Evolutionary conservation across 768 basidiomycete species (phyloP).

Genomic region (Psilocybe tampanensis): DNA sequence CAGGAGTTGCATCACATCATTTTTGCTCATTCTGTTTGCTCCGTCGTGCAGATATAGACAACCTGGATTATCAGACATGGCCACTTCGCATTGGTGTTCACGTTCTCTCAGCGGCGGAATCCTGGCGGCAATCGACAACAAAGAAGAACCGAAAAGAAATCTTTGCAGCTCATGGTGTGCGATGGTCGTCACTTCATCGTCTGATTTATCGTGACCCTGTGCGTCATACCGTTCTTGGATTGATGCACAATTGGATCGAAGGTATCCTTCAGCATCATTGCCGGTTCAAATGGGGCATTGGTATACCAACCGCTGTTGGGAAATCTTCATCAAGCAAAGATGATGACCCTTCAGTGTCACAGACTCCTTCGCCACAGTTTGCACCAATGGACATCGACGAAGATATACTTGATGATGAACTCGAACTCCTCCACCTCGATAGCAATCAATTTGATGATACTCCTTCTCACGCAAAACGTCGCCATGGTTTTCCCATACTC

Average conservation of each 20-base stretch:
- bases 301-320: background rate
- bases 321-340: too few relatives aligned
- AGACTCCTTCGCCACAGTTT: too few relatives aligned
- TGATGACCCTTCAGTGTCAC: too few relatives aligned
- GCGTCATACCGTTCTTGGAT: constrained; percentile 22
- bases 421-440: background rate
- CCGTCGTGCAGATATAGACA: constrained; percentile 4
- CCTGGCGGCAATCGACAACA: constrained; percentile 17
- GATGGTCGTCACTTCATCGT: constrained; percentile 21
- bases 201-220: constrained; percentile 26
- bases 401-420: constrained; percentile 5
- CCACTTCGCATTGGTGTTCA: constrained; percentile 10
- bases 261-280: constrained; percentile 17
- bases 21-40: constrained; percentile 24
- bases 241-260: constrained; percentile 30
- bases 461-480: background rate
- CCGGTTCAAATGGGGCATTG: background rate
- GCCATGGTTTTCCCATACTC: too few relatives aligned
- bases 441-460: background rate
- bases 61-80: constrained; percentile 6
- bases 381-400: background rate
- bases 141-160: constrained; percentile 15
- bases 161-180: constrained; percentile 18
- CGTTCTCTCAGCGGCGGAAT: constrained; percentile 11
- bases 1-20: constrained; percentile 16